Evolutionary conservation across 768 basidiomycete genomes (phyloP), one percentile per base, ranked within the genome.

Genomic region (Amanita thiersii): DNA sequence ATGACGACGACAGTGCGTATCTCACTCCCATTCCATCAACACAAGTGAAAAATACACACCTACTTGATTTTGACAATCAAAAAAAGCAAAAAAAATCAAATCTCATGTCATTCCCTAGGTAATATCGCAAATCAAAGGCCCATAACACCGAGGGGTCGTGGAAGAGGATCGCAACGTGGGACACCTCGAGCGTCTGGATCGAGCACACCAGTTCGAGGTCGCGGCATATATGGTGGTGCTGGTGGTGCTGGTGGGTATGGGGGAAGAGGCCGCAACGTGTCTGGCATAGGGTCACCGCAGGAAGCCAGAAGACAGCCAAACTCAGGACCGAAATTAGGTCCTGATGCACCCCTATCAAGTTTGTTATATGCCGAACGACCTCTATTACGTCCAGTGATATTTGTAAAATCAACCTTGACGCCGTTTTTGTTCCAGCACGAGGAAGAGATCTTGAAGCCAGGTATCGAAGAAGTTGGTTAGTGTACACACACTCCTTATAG

Each of bases 331-430:
- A 59, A 50, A 47, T 61, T 36, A 14, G 56, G 61, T 8, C 51
- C 57, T n/a, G 65, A 69, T 34, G 69, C 69, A 2, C 63, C 79
- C 3, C 60, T 82, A 12, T 82, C 81, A 1, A 68, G 63, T 17
- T 51, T 80, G 31, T 61, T 84, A 5, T 67, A 73, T 45, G 59
- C 69, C 18, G 72, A 77, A 28, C 62, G 86, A 20, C 84, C 82
- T 1, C 62, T 77, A 0, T 63, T 88, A 12, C 64, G 66, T n/a
- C 86, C 86, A 0, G 63, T 90, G 48, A 60, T 61, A 9, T 89
- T 90, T 49, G 83, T 89, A 9, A 76, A 65, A 12, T 76, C 81
- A 0, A 63, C 68, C 8, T 39, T 69, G 31, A 75, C 72, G 1
- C 72, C 40, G 57, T 70, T 52, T 42, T 69, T 65, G 61, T 89